Percentiles rank a stretch among this genome's conserved stretches.
These are phyloP conservation scores for Brachypodium distachyon DNA, from an alignment of 202 grass and related monocot species.

Conservation along the genomic window DNA sequence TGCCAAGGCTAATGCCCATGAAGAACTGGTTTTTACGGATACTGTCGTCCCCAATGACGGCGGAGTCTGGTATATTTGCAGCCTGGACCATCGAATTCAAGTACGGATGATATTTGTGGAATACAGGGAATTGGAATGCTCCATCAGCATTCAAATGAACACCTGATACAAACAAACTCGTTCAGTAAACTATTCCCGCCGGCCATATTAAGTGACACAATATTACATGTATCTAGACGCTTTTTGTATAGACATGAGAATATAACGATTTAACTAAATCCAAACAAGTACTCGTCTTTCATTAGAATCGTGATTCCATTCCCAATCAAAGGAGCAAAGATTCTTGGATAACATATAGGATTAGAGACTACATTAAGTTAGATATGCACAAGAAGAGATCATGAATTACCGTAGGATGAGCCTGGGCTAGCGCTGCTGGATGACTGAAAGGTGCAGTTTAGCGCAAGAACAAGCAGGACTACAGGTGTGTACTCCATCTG, in stretches of 20 bases:
- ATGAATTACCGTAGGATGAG: not conserved
- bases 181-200: not conserved
- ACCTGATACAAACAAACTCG: not conserved
- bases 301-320: not conserved
- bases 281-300: not conserved
- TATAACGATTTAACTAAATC: not conserved
- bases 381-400: too few species aligned
- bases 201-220: too few species aligned
- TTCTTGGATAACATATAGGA: not conserved
- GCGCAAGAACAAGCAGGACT: not conserved
- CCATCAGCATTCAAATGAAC: not conserved
- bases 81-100: not conserved
- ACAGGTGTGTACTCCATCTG: not conserved
- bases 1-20: conserved; percentile 24
- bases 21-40: conserved; percentile 12
- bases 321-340: not conserved
- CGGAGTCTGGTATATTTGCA: not conserved
- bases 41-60: not conserved
- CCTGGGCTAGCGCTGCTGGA: not conserved
- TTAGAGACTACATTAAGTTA: too few species aligned
- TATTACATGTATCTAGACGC: too few species aligned
- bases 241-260: not conserved
- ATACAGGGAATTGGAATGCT: conserved; percentile 23
- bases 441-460: not conserved
- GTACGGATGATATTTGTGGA: conserved; percentile 16